These are phyloP conservation scores for Harrya chromipes DNA, from an alignment of 768 basidiomycete genomes.

Conservation along the genomic window DNA sequence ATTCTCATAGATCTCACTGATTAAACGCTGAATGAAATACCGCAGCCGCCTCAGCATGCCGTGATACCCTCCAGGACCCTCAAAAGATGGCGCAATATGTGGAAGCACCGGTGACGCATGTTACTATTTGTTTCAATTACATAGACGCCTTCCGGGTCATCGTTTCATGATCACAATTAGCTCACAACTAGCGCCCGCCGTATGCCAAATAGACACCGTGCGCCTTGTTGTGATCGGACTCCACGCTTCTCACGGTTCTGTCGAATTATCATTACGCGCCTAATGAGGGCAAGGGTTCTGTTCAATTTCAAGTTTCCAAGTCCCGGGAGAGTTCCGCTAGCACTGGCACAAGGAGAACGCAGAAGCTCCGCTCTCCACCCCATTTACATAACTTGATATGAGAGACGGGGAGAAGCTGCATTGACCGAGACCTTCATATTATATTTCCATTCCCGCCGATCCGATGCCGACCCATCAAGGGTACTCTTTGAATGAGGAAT, in stretches of 20 bases:
- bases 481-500: too few species aligned
- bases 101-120: not conserved
- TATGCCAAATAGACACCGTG: not conserved
- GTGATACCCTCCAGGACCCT: constrained; percentile 2
- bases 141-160: not conserved
- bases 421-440: constrained; percentile 1
- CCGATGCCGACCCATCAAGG: not conserved
- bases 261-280: not conserved
- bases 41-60: constrained; percentile 3
- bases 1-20: not conserved
- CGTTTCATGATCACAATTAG: too few species aligned
- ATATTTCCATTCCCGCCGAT: constrained; percentile 6
- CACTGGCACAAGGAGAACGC: not conserved
- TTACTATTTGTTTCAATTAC: not conserved
- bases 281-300: not conserved
- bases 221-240: not conserved
- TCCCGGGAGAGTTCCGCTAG: not conserved
- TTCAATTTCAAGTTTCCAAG: not conserved
- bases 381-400: not conserved
- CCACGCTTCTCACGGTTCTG: not conserved
- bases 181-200: not conserved
- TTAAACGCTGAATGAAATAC: constrained; percentile 1
- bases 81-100: not conserved
- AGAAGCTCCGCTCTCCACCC: constrained; percentile 7
- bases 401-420: not conserved